Base-by-base conservation (phyloP, 192 early-diverging fungal species). In the Entomortierella parvispora region DNA sequence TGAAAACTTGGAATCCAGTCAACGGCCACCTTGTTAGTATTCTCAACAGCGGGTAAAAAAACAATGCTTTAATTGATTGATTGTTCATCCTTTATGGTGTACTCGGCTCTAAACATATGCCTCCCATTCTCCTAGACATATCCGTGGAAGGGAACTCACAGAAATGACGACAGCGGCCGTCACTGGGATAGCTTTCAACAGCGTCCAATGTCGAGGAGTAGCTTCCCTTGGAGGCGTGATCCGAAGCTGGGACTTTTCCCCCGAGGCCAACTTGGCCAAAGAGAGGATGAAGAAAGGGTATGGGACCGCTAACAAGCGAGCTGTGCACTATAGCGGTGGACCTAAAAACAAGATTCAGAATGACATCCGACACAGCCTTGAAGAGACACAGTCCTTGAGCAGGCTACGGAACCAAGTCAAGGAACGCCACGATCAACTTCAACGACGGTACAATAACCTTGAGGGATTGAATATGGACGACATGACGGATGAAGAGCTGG, bases 161-260 rank as follows among this genome's bases (percentile, higher is more conserved):
- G 46, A 68, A 17, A 47, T 37, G 23, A 32, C 40, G 9, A 56
- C 20, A 12, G 31, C 58, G 28, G 34, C 33, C 0, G 59, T 68
- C 52, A 66, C 46, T 29, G 66, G 62, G 28, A 68, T 71, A 45
- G 60, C 61, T 15, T 79, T 83, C 46, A 82, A 72, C 43, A 82
- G 67, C 34, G 33, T 77, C 1, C 44, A 51, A 32, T 82, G 75
- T 51, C 74, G 82, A 26, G 82, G 87, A 4, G 76, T 86, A 0
- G 79, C 80, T 3, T 79, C 80, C 1, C 72, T 84, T 29, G 89
- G 87, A 4, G 68, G 81, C 6, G 56, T 81, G 5, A 63, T 90
- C 49, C 83, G 84, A 61, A 75, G 79, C 12, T 88, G 87, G 87
- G 84, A 86, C 51, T 90, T 90, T 69, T 83, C 80, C 5, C 70